A percentile compares a stretch with the other conserved stretches of the same genome.
phyloP scores from a whole-genome alignment of 805 yeast species.

The Cyberlindnera subsufficiens region DNA sequence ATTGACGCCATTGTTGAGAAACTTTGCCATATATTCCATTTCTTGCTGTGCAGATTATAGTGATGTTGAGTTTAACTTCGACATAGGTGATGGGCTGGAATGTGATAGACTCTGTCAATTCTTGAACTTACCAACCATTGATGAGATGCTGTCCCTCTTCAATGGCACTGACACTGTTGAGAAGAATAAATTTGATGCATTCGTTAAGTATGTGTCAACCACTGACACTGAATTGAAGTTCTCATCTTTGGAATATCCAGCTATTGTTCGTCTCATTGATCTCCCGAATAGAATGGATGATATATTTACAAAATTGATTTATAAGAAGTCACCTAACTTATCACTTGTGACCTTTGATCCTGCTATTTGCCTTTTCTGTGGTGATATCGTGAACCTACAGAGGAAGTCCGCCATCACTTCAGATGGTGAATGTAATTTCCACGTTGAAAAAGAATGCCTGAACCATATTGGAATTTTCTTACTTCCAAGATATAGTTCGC shows the following conservation, averaged over 20 bases:
- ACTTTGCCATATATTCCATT: constrained; percentile 49
- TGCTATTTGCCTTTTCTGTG: constrained; percentile 84
- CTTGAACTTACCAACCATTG: constrained; percentile 40
- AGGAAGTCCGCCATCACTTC: constrained; percentile 42
- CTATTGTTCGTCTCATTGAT: constrained; percentile 49
- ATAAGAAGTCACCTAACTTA: constrained; percentile 35
- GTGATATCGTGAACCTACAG: constrained; percentile 62
- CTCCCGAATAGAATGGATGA: constrained; percentile 64
- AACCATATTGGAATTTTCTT: constrained; percentile 65
- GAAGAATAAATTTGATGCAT: constrained; percentile 10
- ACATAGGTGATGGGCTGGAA: constrained; percentile 33
- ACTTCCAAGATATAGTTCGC: constrained; percentile 60
- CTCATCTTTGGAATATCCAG: constrained; percentile 52
- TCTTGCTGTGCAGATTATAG: constrained; percentile 45
- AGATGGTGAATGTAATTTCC: constrained; percentile 78
- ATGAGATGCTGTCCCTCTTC: constrained; percentile 15
- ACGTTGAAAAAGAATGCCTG: constrained; percentile 57
- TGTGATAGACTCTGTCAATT: constrained; percentile 47
- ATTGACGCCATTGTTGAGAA: constrained; percentile 59
- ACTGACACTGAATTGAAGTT: constrained; percentile 19
- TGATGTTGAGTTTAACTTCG: constrained; percentile 24
- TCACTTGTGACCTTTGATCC: constrained; percentile 53
- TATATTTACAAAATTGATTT: constrained; percentile 57
- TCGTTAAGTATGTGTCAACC: constrained; percentile 12
- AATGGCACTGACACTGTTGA: constrained; percentile 21